Evolutionary conservation across 2,329 filamentous ascomycete genomes (phyloP).

Genomic region (Stylonectria norvegica): DNA sequence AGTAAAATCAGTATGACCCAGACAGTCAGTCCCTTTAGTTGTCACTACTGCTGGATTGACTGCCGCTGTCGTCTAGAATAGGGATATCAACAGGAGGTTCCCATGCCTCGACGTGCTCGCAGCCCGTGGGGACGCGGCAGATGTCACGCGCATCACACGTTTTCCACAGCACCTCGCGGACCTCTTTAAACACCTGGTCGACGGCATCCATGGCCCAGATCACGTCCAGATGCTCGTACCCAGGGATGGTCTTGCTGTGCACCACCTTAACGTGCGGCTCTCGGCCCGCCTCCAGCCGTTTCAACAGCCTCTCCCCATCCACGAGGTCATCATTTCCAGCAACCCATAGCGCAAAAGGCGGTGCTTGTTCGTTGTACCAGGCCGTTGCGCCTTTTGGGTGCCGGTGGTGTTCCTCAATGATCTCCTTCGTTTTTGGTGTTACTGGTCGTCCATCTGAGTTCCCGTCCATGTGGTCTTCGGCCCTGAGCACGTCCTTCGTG

Average conservation of each 20-base stretch:
- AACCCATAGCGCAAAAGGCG: conserved; percentile 86
- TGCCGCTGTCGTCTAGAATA: conserved; percentile 13
- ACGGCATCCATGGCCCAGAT: conserved; percentile 91
- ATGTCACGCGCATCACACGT: conserved; percentile 55
- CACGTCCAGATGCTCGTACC: conserved; percentile 91
- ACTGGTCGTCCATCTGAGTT: conserved; percentile 11
- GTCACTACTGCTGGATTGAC: conserved; percentile 22
- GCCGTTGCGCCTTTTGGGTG: conserved; percentile 53
- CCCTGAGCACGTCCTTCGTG: conserved; percentile 65
- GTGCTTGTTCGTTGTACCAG: conserved; percentile 79
- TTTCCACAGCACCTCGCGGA: conserved; percentile 80
- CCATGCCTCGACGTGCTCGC: conserved; percentile 50
- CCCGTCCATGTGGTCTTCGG: conserved; percentile 62
- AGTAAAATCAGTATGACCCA: too few species aligned
- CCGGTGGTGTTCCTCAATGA: conserved; percentile 33
- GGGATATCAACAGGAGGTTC: conserved; percentile 9
- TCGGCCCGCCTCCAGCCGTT: conserved; percentile 68
- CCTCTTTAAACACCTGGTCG: conserved; percentile 76
- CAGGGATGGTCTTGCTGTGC: conserved; percentile 76
- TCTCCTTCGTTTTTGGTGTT: conserved; percentile 21
- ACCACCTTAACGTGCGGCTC: conserved; percentile 81
- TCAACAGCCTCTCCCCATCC: conserved; percentile 71
- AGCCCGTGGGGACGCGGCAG: conserved; percentile 64
- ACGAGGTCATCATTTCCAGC: conserved; percentile 80
- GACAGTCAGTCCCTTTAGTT: too few species aligned